Base-by-base conservation (phyloP, 257 asterid genomes). In the Eustoma russellianum region DNA sequence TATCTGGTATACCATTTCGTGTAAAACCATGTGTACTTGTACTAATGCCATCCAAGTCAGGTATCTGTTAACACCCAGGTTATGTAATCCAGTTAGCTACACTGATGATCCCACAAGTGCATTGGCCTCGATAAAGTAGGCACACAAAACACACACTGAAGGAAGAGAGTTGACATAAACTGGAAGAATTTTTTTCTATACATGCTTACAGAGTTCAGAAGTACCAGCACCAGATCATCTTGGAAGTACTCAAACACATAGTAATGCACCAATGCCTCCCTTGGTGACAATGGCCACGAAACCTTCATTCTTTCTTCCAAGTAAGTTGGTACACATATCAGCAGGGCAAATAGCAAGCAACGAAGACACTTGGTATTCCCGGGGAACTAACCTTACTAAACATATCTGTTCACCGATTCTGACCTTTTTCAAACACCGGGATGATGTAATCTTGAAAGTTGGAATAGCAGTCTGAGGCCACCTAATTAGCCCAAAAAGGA, bases 271-370 rank as follows among this genome's bases (percentile, higher is more conserved):
- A 87, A 50, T 47, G 69, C 95, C 76, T 91, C 98, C 72, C 98
- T 77, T 66, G 86, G 58, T 59, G 97, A 79, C 67, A 91, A 48
- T 63, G 98, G 98, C 98, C 95, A 80, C 38, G 98, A 73, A 64
- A 82, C 74, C 85, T 82, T 87, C 94, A 83, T 82, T 82, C 98
- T 91, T 80, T 72, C 95, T 79, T 89, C 77, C 95, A 72, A 85
- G 74, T 61, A 77, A 67, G 59, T 60, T 48, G 44, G 60, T 41
- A 74, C 46, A 60, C 30, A 18, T 56, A 68, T 88, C 80, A 77
- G 56, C 49, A 74, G 57, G 19, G 56, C 33, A 52, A 14, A 43
- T 34, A 51, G 55, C 63, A 65, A 55, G 17, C 10, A 41, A 35
- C 33, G 60, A 50, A 41, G 24, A 2, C 6, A 1, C 5, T 17